Evolutionary conservation across 176 grass and related monocot species (phyloP).

Genomic region (Eremochloa ophiuroides): DNA sequence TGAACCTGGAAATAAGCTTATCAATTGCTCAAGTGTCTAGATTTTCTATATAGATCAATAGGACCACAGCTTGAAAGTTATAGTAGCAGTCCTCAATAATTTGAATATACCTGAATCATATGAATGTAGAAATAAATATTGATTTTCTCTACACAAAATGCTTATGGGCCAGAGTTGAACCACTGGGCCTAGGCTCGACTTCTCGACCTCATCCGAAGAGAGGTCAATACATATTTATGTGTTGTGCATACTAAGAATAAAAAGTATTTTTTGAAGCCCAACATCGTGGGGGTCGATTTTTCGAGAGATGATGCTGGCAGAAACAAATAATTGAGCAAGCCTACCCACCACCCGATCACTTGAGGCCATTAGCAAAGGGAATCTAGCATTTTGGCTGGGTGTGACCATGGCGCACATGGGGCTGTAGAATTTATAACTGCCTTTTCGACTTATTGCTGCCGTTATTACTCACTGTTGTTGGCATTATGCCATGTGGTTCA

Average conservation of each 20-base stretch:
- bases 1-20: background rate
- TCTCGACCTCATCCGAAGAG: background rate
- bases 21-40: background rate
- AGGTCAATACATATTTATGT: background rate
- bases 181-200: background rate
- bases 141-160: background rate
- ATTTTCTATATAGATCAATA: background rate
- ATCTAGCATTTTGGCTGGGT: conserved; percentile 4
- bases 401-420: background rate
- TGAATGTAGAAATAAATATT: no score
- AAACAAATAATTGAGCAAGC: background rate
- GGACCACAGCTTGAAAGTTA: background rate
- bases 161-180: background rate
- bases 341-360: background rate
- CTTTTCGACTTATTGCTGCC: background rate
- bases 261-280: background rate
- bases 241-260: background rate
- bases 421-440: background rate
- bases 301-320: background rate
- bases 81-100: conserved; percentile 1
- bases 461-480: background rate
- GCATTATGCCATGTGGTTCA: conserved; percentile 1
- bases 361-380: background rate
- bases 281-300: background rate
- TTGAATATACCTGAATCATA: background rate